Evolutionary conservation across 1,139 yeast species (phyloP).

Genomic region (Taphrina sp.): DNA sequence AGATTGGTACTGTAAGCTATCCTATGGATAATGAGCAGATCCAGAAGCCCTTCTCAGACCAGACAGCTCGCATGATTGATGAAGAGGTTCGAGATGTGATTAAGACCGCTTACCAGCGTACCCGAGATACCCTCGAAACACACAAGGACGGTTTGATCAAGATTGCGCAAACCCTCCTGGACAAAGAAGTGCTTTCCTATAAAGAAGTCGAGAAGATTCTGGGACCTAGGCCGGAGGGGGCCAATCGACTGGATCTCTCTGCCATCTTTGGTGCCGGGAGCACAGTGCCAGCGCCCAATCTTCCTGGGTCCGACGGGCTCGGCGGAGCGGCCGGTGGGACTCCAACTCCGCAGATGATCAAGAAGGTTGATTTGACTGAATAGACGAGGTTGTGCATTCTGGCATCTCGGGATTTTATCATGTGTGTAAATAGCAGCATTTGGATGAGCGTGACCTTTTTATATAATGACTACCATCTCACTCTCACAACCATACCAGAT

Average conservation of each 20-base stretch:
- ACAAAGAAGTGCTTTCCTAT: constrained; percentile 82
- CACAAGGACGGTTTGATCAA: constrained; percentile 70
- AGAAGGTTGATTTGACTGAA: neutral
- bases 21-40: constrained; percentile 58
- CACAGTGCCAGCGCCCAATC: constrained; percentile 13
- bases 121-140: constrained; percentile 65
- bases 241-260: constrained; percentile 24
- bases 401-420: too few relatives aligned
- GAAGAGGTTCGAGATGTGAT: constrained; percentile 79
- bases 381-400: too few relatives aligned
- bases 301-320: constrained; percentile 27
- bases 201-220: constrained; percentile 84
- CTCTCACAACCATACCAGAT: too few relatives aligned
- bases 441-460: too few relatives aligned
- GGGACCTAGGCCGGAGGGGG: constrained; percentile 72
- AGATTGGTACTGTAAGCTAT: constrained; percentile 78
- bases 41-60: constrained; percentile 89
- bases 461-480: too few relatives aligned
- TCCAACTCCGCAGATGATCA: constrained; percentile 22
- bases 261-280: constrained; percentile 30
- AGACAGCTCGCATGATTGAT: constrained; percentile 77
- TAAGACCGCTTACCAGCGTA: constrained; percentile 68
- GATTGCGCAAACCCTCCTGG: constrained; percentile 80
- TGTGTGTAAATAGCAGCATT: neutral
- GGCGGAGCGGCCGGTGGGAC: constrained; percentile 18